A percentile compares a stretch with the other conserved stretches of the same genome.
Evolutionary conservation across 306 rosid species (phyloP).

Genomic region (Acacia melanoxylon): DNA sequence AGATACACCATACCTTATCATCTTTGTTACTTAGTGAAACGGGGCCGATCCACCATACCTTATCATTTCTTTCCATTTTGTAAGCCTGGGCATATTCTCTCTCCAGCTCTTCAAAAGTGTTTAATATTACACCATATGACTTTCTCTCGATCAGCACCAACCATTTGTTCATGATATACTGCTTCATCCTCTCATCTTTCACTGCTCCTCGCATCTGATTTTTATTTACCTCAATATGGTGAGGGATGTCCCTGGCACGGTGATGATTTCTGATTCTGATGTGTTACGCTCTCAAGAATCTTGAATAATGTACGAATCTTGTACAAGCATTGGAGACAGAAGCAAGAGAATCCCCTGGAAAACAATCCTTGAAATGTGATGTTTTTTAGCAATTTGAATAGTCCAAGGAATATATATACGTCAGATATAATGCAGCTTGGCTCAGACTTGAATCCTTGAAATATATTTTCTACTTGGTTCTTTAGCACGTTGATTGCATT

Average conservation of each 20-base stretch:
- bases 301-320: constrained; percentile 10
- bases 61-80: constrained; percentile 35
- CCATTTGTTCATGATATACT: background rate
- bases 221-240: constrained; percentile 38
- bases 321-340: constrained; percentile 28
- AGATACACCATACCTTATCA: too few relatives aligned
- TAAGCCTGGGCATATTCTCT: constrained; percentile 34
- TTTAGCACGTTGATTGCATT: constrained; percentile 29
- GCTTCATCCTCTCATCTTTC: background rate
- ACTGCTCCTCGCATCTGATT: background rate
- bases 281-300: constrained; percentile 30
- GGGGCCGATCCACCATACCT: too few relatives aligned
- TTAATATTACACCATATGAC: constrained; percentile 45
- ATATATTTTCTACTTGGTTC: constrained; percentile 36
- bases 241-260: constrained; percentile 34
- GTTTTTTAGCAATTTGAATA: constrained; percentile 35
- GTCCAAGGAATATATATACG: constrained; percentile 74
- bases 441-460: constrained; percentile 32
- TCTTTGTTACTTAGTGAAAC: constrained; percentile 41
- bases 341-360: constrained; percentile 44
- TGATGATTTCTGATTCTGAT: constrained; percentile 34
- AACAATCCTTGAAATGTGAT: constrained; percentile 54
- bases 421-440: constrained; percentile 67
- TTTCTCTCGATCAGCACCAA: constrained; percentile 25
- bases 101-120: constrained; percentile 56